Percentiles rank a stretch among this genome's conserved stretches.
phyloP scores from a whole-genome alignment of 1,139 yeast species.

The Yamadazyma siamensis region DNA sequence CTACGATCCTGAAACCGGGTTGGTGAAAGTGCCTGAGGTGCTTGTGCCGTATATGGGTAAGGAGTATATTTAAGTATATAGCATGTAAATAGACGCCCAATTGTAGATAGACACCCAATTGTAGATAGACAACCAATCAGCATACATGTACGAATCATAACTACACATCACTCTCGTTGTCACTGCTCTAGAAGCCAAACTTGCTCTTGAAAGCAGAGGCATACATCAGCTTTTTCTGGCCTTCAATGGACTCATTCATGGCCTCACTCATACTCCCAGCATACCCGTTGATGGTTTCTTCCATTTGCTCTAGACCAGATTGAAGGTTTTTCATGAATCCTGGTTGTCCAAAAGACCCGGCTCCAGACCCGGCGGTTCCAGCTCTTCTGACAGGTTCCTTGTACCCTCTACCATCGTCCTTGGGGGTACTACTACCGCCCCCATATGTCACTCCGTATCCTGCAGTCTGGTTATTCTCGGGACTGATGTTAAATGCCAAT shows the following conservation, averaged over 20 bases:
- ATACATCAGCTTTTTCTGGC: constrained; percentile 49
- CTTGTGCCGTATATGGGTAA: constrained; percentile 69
- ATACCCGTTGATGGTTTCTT: constrained; percentile 55
- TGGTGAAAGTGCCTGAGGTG: constrained; percentile 66
- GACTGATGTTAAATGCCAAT: constrained; percentile 53
- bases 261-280: constrained; percentile 55
- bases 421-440: constrained; percentile 8
- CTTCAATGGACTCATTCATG: constrained; percentile 50
- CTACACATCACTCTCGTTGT: too few species aligned
- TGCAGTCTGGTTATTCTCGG: constrained; percentile 42
- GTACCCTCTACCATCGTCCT: constrained; percentile 22
- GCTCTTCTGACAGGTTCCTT: constrained; percentile 44
- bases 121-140: too few species aligned
- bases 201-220: constrained; percentile 51
- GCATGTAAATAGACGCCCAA: constrained; percentile 8
- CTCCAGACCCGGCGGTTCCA: constrained; percentile 11
- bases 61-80: constrained; percentile 28
- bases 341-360: constrained; percentile 19
- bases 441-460: constrained; percentile 18
- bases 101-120: too few species aligned
- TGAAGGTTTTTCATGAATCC: constrained; percentile 50
- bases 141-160: too few species aligned
- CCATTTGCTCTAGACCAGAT: constrained; percentile 51
- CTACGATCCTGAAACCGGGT: constrained; percentile 56
- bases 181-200: constrained; percentile 42